Evolutionary conservation across 2,329 filamentous ascomycete species (phyloP), one percentile per base, ranked within the genome.

Genomic region (Fusarium sp.): DNA sequence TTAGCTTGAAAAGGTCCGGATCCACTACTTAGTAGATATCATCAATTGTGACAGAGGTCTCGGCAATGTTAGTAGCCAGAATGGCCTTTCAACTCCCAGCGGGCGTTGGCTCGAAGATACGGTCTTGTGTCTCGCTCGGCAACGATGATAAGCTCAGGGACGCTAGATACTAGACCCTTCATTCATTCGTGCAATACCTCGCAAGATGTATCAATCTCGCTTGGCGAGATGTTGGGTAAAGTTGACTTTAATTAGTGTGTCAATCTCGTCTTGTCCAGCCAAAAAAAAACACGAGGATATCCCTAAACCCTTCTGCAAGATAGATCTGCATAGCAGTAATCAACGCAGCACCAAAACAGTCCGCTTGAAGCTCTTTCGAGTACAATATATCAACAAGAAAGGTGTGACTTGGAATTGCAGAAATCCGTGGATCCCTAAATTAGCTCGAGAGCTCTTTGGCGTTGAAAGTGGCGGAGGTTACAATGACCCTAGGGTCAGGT

Each of bases 271-370:
- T 17, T 23, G 24, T 12, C 23, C 39, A 3, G 47, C n/a, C 47
- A 50, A 40, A 40, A 50, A 50, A 40, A 40, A 50, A 50, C n/a
- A 50, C 17, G 23, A 50, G 32, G 26, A 50, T 40, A 17, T 50
- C 47, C 12, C 47, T 32, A 28, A 24, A 21, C 1, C 12, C 21
- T 17, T 23, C 39, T 40, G 47, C 40, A 9, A 40, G 14, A 11
- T 50, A 32, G n/a, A 50, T 40, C n/a, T 50, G 47, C 15, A 40
- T 36, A n/a, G n/a, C 47, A 20, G 47, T 50, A 40, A 40, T 14
- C 24, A 40, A 34, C 17, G 47, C 34, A 17, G 39, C 14, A 28
- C 15, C 26, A 17, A 14, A 21, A 23, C 32, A 40, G 40, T 50
- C 32, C 26, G 32, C 10, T 10, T 32, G 19, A 15, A n/a, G 12